Percentiles rank a stretch among this genome's conserved stretches.
phyloP scores from a whole-genome alignment of 129 eudicot species.

The Rutidosis leptorrhynchoides region DNA sequence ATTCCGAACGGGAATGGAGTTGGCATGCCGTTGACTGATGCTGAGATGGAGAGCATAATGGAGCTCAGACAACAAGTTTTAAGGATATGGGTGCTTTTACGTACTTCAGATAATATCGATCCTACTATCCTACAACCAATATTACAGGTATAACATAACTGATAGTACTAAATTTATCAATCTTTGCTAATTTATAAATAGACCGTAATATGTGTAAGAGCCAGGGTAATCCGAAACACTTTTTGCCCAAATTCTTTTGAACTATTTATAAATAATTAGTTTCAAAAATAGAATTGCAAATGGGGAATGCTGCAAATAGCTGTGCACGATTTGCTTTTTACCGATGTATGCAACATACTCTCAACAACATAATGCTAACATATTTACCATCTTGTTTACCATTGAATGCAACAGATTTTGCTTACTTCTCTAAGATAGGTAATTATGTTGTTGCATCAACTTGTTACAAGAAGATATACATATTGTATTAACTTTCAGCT shows the following conservation, averaged over 20 bases:
- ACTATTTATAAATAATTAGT: background rate
- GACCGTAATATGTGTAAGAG: too few species aligned
- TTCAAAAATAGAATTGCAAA: background rate
- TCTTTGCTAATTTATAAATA: slow-evolving; percentile 1
- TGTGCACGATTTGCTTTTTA: too few species aligned
- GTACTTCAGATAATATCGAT: slow-evolving; percentile 60
- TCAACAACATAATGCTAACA: too few species aligned
- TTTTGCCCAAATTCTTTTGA: background rate
- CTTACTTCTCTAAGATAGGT: too few species aligned
- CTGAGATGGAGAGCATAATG: slow-evolving; percentile 64
- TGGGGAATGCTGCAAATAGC: too few species aligned
- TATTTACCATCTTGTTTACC: too few species aligned
- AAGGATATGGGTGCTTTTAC: slow-evolving; percentile 83
- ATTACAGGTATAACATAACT: slow-evolving; percentile 53
- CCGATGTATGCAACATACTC: too few species aligned
- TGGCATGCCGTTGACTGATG: slow-evolving; percentile 41
- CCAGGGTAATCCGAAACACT: background rate
- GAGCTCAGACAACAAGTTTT: slow-evolving; percentile 88
- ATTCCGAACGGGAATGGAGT: slow-evolving; percentile 46
- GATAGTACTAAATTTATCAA: slow-evolving; percentile 9
- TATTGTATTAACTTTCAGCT: too few species aligned
- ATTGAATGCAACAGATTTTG: too few species aligned
- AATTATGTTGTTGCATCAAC: too few species aligned
- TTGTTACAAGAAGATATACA: too few species aligned
- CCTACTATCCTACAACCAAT: slow-evolving; percentile 83